phyloP scores from a whole-genome alignment of 1,284 basidiomycete species.

The Trichosporon sp. region DNA sequence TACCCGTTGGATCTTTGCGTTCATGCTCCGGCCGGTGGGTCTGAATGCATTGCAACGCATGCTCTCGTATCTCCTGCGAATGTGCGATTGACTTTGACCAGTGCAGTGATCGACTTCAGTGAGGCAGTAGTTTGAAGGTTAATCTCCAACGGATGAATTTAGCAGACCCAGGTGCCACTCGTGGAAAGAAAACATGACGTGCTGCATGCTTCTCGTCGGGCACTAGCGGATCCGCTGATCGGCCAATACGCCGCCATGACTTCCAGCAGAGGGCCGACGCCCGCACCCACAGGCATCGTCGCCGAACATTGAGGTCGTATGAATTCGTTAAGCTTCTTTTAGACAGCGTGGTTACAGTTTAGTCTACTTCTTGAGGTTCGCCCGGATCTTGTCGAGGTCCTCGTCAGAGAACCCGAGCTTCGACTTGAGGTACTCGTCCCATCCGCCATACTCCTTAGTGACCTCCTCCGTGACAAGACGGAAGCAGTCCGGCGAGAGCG shows the following conservation, averaged over 20 bases:
- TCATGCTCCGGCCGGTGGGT: neutral
- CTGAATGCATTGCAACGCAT: neutral
- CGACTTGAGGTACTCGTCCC: slow-evolving; percentile 12
- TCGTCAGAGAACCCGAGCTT: slow-evolving; percentile 10
- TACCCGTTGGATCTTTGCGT: neutral
- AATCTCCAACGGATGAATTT: neutral
- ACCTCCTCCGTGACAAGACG: neutral
- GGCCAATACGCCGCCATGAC: neutral
- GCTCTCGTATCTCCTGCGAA: neutral
- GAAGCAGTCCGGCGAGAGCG: slow-evolving; percentile 9
- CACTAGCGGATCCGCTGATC: neutral
- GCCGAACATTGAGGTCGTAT: neutral
- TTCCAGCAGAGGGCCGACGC: neutral
- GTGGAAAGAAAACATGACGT: neutral
- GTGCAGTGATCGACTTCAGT: neutral
- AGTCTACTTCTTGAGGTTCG: slow-evolving; percentile 9
- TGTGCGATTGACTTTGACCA: neutral
- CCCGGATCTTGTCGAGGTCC: slow-evolving; percentile 12
- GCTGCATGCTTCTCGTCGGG: neutral
- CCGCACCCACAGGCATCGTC: neutral
- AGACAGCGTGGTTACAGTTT: neutral
- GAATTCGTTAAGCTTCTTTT: neutral
- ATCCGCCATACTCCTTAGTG: slow-evolving; percentile 12
- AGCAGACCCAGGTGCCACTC: neutral
- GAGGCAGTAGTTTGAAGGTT: neutral